phyloP scores from a whole-genome alignment of 352 stramenopile species.

The Globisporangium paddicum region DNA sequence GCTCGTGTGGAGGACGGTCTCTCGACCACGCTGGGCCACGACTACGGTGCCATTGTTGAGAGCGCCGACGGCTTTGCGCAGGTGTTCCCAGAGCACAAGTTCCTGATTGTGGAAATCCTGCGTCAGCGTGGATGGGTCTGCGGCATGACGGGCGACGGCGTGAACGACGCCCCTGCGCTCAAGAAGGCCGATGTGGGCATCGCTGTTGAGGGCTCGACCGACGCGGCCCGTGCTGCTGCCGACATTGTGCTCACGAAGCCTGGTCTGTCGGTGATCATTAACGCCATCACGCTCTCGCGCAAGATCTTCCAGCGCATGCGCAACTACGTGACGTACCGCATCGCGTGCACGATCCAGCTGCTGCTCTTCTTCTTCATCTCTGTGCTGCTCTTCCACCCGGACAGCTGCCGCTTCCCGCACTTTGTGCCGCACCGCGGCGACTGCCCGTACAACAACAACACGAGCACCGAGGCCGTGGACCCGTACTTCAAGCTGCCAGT shows the following conservation, averaged over 20 bases:
- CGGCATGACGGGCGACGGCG: slow-evolving; percentile 76
- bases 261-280: slow-evolving; percentile 90
- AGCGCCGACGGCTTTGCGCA: slow-evolving; percentile 93
- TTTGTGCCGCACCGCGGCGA: slow-evolving; percentile 47
- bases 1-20: slow-evolving; percentile 57
- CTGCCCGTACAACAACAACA: slow-evolving; percentile 46
- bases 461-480: slow-evolving; percentile 38
- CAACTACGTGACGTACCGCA: slow-evolving; percentile 94
- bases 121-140: slow-evolving; percentile 67
- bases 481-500: slow-evolving; percentile 92
- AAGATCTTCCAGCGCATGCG: slow-evolving; percentile 94
- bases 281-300: slow-evolving; percentile 86
- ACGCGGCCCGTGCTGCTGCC: slow-evolving; percentile 86
- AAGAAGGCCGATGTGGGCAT: slow-evolving; percentile 76
- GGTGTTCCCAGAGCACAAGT: slow-evolving; percentile 92
- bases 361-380: slow-evolving; percentile 94
- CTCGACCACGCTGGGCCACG: slow-evolving; percentile 39
- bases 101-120: slow-evolving; percentile 86
- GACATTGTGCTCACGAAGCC: slow-evolving; percentile 94
- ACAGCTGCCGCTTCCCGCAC: slow-evolving; percentile 68
- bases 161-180: slow-evolving; percentile 65
- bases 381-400: slow-evolving; percentile 85
- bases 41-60: slow-evolving; percentile 87
- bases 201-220: slow-evolving; percentile 77
- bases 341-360: slow-evolving; percentile 90